phyloP scores from a whole-genome alignment of 306 rosid genomes.

The Aeschynomene evenia region DNA sequence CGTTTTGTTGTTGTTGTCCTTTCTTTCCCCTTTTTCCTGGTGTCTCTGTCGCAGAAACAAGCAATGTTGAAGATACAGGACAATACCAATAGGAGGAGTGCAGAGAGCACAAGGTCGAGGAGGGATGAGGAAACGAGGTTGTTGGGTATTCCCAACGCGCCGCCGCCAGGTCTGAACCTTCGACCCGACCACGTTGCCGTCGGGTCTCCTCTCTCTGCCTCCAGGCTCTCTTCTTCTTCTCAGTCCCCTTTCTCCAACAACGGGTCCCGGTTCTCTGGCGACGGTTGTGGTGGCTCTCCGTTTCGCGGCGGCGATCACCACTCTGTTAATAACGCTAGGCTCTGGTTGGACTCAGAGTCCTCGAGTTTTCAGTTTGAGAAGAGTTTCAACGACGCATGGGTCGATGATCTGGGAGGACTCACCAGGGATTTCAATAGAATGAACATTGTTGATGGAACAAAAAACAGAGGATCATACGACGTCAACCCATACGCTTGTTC shows the following conservation, averaged over 20 bases:
- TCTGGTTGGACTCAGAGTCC: slow-evolving; percentile 10
- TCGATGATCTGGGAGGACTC: slow-evolving; percentile 36
- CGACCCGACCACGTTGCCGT: slow-evolving; percentile 27
- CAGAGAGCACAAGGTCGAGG: slow-evolving; percentile 18
- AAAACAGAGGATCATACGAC: slow-evolving; percentile 23
- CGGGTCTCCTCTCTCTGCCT: slow-evolving; percentile 26
- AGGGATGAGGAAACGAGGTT: slow-evolving; percentile 10
- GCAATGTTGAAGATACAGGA: slow-evolving; percentile 28
- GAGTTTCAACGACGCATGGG: not conserved
- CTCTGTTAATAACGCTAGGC: slow-evolving; percentile 7
- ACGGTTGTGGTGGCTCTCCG: not conserved
- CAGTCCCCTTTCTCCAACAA: slow-evolving; percentile 33
- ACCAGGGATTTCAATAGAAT: slow-evolving; percentile 34
- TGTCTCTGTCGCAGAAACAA: no score
- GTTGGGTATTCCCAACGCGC: slow-evolving; percentile 26
- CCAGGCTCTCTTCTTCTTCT: slow-evolving; percentile 37
- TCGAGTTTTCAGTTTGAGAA: not conserved
- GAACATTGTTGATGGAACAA: slow-evolving; percentile 36
- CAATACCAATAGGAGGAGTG: slow-evolving; percentile 9
- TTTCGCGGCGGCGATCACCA: slow-evolving; percentile 11
- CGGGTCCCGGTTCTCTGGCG: slow-evolving; percentile 19
- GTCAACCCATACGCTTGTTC: slow-evolving; percentile 8
- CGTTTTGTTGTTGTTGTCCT: not conserved
- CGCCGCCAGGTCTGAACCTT: slow-evolving; percentile 11
- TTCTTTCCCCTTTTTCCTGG: not conserved